Evolutionary conservation across 148 eudicot species (phyloP), one percentile per base, ranked within the genome.

Genomic region (Pouteria glomerata): DNA sequence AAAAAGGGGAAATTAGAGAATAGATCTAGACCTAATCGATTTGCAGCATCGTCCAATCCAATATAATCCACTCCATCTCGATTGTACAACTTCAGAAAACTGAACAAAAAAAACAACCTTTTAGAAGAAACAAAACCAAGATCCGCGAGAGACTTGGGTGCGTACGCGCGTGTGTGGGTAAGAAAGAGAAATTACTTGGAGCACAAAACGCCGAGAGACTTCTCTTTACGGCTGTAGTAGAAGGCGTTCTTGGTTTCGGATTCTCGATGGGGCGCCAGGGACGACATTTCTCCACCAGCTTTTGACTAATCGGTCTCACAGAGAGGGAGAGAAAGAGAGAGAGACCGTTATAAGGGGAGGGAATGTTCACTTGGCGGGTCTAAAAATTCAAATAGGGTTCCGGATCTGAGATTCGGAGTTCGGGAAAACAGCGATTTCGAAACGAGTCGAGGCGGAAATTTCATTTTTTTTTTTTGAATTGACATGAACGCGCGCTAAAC

Each of bases 31-130:
- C 98, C 96, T 80, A 94, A 80, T 82, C 77, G 88, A 70, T 26
- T 68, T 19, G 98, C 96, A 14, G 98, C 97, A 62, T 81, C 85
- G 63, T 94, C 97, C 19, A 94, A 79, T 47, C 91, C 97, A 48
- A 94, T 73, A 3, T 85, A 80, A 12, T 91, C 93, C 23, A 90
- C 92, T 16, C 82, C 98, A 6, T 86, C 92, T 31, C 83, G 81
- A 81, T 91, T 80, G 61, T 91, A 94, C 86, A 94, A 55, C 65
- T 76, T 82, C 84, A 94, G 64, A 66, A 94, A 94, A 73, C 98
- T 94, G 81, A 79, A 78, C 8, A 60, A 67, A 29, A 56, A 12
- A 8, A 34, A 52, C 63, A 70, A 65, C 6, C 30, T 19, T 39
- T 24, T 27, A 34, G 35, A 13, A 19, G n/a, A 47, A 30, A 18